A percentile compares a stretch with the other conserved stretches of the same genome.
Evolutionary conservation across 345 rosid genomes (phyloP).

Genomic region (Pelargonium nanum): DNA sequence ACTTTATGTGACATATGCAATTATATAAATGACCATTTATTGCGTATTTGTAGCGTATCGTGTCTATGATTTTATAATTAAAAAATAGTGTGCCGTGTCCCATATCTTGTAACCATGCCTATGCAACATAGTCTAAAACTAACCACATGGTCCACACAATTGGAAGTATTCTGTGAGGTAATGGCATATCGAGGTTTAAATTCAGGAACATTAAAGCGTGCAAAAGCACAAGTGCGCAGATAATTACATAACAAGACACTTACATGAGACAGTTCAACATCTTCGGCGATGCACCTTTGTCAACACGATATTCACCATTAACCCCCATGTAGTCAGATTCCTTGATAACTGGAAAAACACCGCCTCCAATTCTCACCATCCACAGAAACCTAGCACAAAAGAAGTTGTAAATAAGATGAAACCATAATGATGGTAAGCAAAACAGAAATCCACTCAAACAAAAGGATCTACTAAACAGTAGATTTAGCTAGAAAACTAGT

Average conservation of each 20-base stretch:
- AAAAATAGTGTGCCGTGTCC: too few species aligned
- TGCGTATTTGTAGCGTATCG: too few species aligned
- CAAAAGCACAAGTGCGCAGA: not conserved
- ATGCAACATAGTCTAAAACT: too few species aligned
- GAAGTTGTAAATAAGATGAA: not conserved
- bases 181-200: not conserved
- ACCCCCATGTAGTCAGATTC: conserved; percentile 98
- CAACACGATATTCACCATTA: conserved; percentile 96
- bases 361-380: conserved; percentile 99
- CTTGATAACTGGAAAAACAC: conserved; percentile 93
- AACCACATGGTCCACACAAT: not conserved
- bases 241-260: conserved; percentile 20
- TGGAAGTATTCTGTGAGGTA: not conserved
- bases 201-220: not conserved
- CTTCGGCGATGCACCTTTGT: conserved; percentile 96
- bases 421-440: not conserved
- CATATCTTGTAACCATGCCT: too few species aligned
- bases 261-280: conserved; percentile 99
- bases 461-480: not conserved
- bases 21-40: too few species aligned
- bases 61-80: too few species aligned
- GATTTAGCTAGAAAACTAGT: not conserved
- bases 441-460: too few species aligned
- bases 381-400: conserved; percentile 67
- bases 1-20: too few species aligned